Evolutionary conservation across 2,329 filamentous ascomycete species (phyloP).

Genomic region (Ophiostoma himal-ulmi): DNA sequence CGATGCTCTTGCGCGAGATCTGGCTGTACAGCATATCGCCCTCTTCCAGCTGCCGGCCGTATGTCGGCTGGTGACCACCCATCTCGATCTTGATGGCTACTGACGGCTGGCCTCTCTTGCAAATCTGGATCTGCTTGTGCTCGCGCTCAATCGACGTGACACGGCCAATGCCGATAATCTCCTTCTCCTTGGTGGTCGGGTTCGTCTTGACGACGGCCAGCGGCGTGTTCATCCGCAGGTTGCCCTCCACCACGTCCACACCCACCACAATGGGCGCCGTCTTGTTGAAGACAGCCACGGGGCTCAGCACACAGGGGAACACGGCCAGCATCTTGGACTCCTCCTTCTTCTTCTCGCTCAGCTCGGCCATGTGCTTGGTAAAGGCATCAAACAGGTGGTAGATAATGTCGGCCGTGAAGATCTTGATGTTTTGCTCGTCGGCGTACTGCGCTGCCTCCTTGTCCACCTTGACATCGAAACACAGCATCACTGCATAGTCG

Average conservation of each 20-base stretch:
- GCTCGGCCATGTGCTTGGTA: constrained; percentile 84
- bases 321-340: constrained; percentile 92
- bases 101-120: constrained; percentile 95
- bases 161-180: constrained; percentile 79
- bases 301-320: constrained; percentile 84
- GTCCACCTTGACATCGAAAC: constrained; percentile 99
- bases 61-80: constrained; percentile 84
- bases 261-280: constrained; percentile 90
- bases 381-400: constrained; percentile 98
- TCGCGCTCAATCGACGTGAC: constrained; percentile 97
- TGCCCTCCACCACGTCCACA: constrained; percentile 91
- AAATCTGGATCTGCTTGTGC: constrained; percentile 86
- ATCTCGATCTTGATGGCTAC: constrained; percentile 97
- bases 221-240: constrained; percentile 78
- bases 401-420: constrained; percentile 98
- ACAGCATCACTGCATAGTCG: constrained; percentile 97
- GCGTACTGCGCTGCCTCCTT: constrained; percentile 90
- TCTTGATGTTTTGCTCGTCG: constrained; percentile 90
- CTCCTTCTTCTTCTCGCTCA: constrained; percentile 89
- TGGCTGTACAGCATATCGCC: constrained; percentile 80
- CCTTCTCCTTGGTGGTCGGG: constrained; percentile 70
- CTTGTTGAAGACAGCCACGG: constrained; percentile 98
- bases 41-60: constrained; percentile 93
- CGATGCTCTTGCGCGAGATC: constrained; percentile 82
- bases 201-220: constrained; percentile 83